These are phyloP conservation scores for Euphorbia peplus DNA, from an alignment of 345 rosid species.

Conservation along the genomic window DNA sequence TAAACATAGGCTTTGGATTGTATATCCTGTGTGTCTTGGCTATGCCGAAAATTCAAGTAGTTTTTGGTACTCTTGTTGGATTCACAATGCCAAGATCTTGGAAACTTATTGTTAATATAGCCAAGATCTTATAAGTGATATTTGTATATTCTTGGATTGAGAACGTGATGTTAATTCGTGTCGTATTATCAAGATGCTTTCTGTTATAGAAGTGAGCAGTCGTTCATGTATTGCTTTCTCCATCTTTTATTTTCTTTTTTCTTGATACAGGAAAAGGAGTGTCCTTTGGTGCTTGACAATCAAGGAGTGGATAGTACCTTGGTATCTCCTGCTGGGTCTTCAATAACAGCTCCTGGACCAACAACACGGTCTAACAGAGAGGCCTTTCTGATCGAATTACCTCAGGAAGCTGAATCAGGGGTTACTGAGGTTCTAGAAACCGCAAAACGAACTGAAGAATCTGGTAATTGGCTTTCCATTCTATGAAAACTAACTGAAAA, in stretches of 20 bases:
- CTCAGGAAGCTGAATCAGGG: neutral
- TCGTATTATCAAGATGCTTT: too few relatives aligned
- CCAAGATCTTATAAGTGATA: too few relatives aligned
- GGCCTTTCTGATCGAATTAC: constrained; percentile 1
- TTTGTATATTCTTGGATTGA: too few relatives aligned
- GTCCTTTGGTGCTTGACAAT: neutral
- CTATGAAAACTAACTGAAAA: too few relatives aligned
- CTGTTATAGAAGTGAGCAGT: neutral
- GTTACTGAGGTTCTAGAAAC: neutral
- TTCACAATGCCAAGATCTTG: too few relatives aligned
- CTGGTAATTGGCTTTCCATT: constrained; percentile 18
- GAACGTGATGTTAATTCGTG: too few relatives aligned
- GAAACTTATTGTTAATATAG: too few relatives aligned
- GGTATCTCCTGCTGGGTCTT: constrained; percentile 13
- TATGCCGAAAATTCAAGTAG: too few relatives aligned
- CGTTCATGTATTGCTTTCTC: neutral
- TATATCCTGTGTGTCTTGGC: too few relatives aligned
- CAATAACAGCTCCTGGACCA: neutral
- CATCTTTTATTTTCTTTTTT: neutral
- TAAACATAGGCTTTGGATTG: too few relatives aligned
- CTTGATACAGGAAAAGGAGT: too few relatives aligned
- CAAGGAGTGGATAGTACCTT: neutral
- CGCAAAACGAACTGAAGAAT: constrained; percentile 2
- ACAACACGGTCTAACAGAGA: neutral
- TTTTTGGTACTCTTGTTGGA: too few relatives aligned